phyloP scores from a whole-genome alignment of 1,139 yeast species.

The Wickerhamomyces sp. region DNA sequence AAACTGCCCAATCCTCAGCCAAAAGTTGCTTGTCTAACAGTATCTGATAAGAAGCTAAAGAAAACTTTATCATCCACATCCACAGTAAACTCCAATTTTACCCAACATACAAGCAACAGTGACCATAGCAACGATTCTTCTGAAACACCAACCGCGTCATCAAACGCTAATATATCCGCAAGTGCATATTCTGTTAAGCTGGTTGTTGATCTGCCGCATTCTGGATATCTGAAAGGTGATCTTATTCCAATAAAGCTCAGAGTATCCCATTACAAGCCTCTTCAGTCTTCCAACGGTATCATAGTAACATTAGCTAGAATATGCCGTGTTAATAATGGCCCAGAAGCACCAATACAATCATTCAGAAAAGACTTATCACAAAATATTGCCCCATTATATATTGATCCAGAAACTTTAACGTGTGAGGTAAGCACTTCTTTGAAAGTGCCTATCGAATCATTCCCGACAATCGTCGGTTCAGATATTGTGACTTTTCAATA shows the following conservation, averaged over 20 bases:
- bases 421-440: constrained; percentile 60
- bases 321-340: constrained; percentile 69
- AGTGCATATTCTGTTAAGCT: constrained; percentile 40
- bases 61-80: constrained; percentile 52
- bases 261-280: constrained; percentile 64
- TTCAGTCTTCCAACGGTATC: constrained; percentile 71
- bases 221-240: constrained; percentile 80
- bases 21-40: constrained; percentile 56
- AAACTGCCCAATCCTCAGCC: constrained; percentile 63
- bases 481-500: constrained; percentile 78
- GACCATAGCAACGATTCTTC: constrained; percentile 18
- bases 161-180: constrained; percentile 4
- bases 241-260: constrained; percentile 64
- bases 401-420: constrained; percentile 61
- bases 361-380: constrained; percentile 84
- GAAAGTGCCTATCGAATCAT: constrained; percentile 77
- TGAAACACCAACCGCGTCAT: constrained; percentile 4
- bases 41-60: constrained; percentile 26
- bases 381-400: constrained; percentile 69
- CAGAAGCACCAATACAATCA: constrained; percentile 62
- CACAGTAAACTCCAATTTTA: constrained; percentile 39
- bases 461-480: constrained; percentile 77
- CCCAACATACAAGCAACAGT: constrained; percentile 19
- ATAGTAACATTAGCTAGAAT: constrained; percentile 78
- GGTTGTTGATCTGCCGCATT: constrained; percentile 53